Evolutionary conservation across 495 filamentous ascomycete genomes (phyloP).

Genomic region (Choiromyces venosus): DNA sequence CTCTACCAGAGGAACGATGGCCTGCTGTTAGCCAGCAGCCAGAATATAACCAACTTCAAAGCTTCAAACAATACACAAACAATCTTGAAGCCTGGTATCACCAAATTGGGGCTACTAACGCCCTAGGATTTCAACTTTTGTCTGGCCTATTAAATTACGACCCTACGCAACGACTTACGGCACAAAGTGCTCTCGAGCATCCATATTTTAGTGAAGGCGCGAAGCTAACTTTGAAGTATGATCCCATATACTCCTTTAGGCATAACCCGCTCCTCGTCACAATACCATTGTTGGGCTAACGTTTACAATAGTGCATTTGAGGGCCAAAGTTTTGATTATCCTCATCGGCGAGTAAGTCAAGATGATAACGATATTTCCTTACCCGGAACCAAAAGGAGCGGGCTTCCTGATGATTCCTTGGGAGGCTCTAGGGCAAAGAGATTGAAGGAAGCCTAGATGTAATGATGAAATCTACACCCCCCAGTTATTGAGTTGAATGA

Average conservation of each 20-base stretch:
- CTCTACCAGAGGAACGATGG: constrained; percentile 64
- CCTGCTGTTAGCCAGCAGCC: constrained; percentile 72
- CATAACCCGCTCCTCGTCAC: background rate
- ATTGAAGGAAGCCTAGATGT: constrained; percentile 55
- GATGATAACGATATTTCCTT: constrained; percentile 92
- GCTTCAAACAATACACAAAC: constrained; percentile 45
- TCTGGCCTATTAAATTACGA: constrained; percentile 84
- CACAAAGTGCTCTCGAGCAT: constrained; percentile 76
- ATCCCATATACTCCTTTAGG: background rate
- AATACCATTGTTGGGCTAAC: constrained; percentile 48
- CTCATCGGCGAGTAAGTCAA: constrained; percentile 78
- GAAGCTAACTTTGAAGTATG: constrained; percentile 37
- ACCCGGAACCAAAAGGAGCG: constrained; percentile 87
- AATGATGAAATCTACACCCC: no score
- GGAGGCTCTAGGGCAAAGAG: constrained; percentile 59
- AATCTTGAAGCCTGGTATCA: constrained; percentile 62
- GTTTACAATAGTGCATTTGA: constrained; percentile 81
- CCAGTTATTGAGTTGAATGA: background rate
- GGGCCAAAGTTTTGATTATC: constrained; percentile 78
- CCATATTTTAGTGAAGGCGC: constrained; percentile 66
- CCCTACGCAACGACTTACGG: constrained; percentile 79
- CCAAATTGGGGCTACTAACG: constrained; percentile 43
- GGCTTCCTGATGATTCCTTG: constrained; percentile 75
- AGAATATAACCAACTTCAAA: constrained; percentile 67
- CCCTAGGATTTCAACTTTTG: constrained; percentile 71